Evolutionary conservation across 768 basidiomycete species (phyloP), one percentile per base, ranked within the genome.

Genomic region (Coprinopsis sp.): DNA sequence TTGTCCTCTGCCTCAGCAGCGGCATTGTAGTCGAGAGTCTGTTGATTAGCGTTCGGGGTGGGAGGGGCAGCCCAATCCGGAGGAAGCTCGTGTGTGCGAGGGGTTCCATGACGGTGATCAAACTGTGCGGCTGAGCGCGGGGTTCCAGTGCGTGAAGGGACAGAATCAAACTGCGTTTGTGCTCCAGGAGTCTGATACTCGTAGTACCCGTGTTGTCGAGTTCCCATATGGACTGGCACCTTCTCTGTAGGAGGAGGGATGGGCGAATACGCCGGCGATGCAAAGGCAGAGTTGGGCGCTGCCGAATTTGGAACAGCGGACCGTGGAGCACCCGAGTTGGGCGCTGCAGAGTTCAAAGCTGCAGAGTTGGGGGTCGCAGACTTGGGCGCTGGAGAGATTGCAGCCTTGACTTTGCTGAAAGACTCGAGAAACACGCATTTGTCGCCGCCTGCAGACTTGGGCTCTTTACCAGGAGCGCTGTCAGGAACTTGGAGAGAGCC

Each of bases 401-500:
- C 27, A 28, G 27, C 16, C 42, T 49, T 49, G 40, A 49, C 40
- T 22, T 43, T 49, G 2, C 24, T 33, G 29, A 49, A 37, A 18
- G 42, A 42, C 27, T 44, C 42, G 14, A 37, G 18, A 31, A 49
- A 44, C 3, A 25, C 42, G 14, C 22, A 30, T 14, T n/a, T n/a
- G 44, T 25, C 14, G 33, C 6, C 19, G 27, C 10, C 34, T 30
- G 40, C 6, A 6, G 40, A 4, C 7, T n/a, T n/a, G n/a, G n/a
- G 24, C 40, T 22, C 23, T 24, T 16, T 39, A 12, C 38, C 38
- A 22, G 38, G 38, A 6, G 40, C 40, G 18, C 27, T 42, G 27
- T 27, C 40, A 4, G 40, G 40, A 22, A 23, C 37, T 5, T 5
- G 6, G 10, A 23, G 37, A 8, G 37, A 39, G 8, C 12, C 21